Percentiles rank a stretch among this genome's conserved stretches.
phyloP scores from a whole-genome alignment of 306 rosid species.

The Acacia acuminata region DNA sequence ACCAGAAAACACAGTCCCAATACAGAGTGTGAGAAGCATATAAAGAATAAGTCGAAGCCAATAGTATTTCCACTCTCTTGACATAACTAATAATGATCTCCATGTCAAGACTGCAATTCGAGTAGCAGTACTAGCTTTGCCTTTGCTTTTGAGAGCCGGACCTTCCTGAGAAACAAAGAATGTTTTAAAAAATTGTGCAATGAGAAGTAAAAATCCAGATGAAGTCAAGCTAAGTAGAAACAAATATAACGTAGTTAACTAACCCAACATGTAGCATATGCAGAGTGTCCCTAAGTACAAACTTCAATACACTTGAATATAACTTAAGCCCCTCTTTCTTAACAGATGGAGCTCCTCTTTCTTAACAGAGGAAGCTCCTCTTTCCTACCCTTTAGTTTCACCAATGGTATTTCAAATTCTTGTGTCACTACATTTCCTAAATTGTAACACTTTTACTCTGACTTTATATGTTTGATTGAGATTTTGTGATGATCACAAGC shows the following conservation, averaged over 20 bases:
- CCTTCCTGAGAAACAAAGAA: constrained; percentile 76
- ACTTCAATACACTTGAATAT: not conserved
- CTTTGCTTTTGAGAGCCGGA: constrained; percentile 89
- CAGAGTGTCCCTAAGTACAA: not conserved
- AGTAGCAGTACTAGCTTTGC: constrained; percentile 80
- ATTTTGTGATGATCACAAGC: too few relatives aligned
- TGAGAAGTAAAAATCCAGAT: not conserved
- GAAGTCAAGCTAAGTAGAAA: not conserved
- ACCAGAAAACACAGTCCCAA: constrained; percentile 92
- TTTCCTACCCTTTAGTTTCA: not conserved
- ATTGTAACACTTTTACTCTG: not conserved
- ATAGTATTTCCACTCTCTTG: constrained; percentile 97
- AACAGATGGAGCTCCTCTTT: not conserved
- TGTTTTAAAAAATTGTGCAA: constrained; percentile 9
- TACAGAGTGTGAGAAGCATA: constrained; percentile 80
- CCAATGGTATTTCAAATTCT: not conserved
- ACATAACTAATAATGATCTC: constrained; percentile 95
- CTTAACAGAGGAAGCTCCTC: not conserved
- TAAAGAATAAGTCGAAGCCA: constrained; percentile 96
- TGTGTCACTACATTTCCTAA: not conserved
- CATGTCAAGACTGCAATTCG: constrained; percentile 88
- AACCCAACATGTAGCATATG: not conserved
- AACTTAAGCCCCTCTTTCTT: not conserved
- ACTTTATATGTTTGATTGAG: not conserved
- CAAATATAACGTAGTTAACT: not conserved